phyloP scores from a whole-genome alignment of 2,329 filamentous ascomycete genomes.

The Magnaporthiopsis rhizophila region DNA sequence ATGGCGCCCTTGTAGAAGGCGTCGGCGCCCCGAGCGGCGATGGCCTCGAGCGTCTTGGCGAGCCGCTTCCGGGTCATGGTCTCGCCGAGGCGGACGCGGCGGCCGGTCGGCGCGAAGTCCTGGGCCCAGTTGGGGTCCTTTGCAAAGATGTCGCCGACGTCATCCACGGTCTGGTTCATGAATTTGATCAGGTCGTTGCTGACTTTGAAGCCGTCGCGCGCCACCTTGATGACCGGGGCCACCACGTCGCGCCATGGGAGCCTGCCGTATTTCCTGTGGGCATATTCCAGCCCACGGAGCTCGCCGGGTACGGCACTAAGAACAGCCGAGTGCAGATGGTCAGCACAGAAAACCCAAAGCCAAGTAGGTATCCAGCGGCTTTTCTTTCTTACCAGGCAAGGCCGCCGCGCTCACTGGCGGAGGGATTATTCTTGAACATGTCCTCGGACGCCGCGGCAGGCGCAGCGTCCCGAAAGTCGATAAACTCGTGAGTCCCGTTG shows the following conservation, averaged over 20 bases:
- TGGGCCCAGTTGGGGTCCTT: constrained; percentile 69
- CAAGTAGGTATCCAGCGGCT: neutral
- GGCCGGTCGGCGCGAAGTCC: constrained; percentile 76
- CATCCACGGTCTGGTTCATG: constrained; percentile 43
- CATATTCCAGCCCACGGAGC: constrained; percentile 63
- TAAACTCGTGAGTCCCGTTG: constrained; percentile 64
- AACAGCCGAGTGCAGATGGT: neutral
- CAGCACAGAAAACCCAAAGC: constrained; percentile 5
- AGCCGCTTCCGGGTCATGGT: constrained; percentile 68
- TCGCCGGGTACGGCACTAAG: constrained; percentile 58
- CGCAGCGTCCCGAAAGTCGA: constrained; percentile 81
- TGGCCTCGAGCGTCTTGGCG: constrained; percentile 62
- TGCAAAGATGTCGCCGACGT: constrained; percentile 53
- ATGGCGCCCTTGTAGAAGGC: constrained; percentile 65
- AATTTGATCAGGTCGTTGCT: constrained; percentile 63
- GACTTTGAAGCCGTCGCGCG: constrained; percentile 64
- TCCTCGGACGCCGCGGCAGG: constrained; percentile 70
- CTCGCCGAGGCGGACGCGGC: constrained; percentile 57
- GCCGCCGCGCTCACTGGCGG: constrained; percentile 59
- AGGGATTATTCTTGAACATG: constrained; percentile 68
- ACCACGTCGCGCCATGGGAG: constrained; percentile 61
- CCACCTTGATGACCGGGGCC: constrained; percentile 61
- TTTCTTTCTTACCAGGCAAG: constrained; percentile 51
- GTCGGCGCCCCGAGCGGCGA: constrained; percentile 57
- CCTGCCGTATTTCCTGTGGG: constrained; percentile 60